phyloP scores from a whole-genome alignment of 306 rosid genomes.

The Vigna trinervia region DNA sequence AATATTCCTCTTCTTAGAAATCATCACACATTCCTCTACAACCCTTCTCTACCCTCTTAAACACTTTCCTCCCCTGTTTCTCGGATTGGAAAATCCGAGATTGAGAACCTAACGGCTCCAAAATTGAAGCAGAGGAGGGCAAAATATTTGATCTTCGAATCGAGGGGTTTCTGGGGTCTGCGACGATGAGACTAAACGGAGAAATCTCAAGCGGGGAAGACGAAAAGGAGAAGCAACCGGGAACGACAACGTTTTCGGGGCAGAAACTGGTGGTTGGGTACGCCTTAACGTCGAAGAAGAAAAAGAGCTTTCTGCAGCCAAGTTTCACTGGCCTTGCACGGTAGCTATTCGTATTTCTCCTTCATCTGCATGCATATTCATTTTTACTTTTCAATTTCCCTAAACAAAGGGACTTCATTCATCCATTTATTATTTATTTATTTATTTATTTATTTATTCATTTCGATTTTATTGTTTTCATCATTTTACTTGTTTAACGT shows the following conservation, averaged over 20 bases:
- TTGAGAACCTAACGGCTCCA: background rate
- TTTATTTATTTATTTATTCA: background rate
- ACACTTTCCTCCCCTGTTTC: background rate
- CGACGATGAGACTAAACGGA: slow-evolving; percentile 50
- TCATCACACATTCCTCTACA: background rate
- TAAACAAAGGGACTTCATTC: background rate
- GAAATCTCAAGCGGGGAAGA: slow-evolving; percentile 46
- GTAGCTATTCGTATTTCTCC: slow-evolving; percentile 23
- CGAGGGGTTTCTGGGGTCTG: background rate
- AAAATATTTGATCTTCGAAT: slow-evolving; percentile 34
- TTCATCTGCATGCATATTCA: slow-evolving; percentile 36
- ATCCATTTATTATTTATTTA: background rate
- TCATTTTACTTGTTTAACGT: slow-evolving; percentile 20
- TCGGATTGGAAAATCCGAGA: slow-evolving; percentile 29
- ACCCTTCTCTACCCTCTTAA: background rate
- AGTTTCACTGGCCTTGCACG: slow-evolving; percentile 51
- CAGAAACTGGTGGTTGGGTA: slow-evolving; percentile 57
- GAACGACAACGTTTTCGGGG: slow-evolving; percentile 35
- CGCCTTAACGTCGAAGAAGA: slow-evolving; percentile 62
- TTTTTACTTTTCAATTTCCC: no score
- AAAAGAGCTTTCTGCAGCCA: slow-evolving; percentile 56
- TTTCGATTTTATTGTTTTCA: background rate
- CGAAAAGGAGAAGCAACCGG: slow-evolving; percentile 40
- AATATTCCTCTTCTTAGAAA: slow-evolving; percentile 38
- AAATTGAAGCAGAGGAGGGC: slow-evolving; percentile 22